Conservation (phyloP, 2,329 filamentous ascomycete genomes). For the Arthrobotrys entomopaga region DNA sequence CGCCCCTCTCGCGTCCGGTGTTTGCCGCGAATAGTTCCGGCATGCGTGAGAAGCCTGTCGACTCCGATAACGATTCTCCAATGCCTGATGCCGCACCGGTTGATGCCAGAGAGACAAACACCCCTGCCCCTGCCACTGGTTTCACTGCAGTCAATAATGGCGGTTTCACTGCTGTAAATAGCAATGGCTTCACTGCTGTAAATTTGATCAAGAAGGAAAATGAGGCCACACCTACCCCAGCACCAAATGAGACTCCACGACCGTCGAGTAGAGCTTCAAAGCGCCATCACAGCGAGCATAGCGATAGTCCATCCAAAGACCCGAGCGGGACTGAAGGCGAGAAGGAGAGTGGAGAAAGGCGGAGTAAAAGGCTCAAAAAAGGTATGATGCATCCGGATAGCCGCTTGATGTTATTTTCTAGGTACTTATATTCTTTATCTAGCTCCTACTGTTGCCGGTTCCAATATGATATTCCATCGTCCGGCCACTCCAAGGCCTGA, state of each 20-base stretch:
- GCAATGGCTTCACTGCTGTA: conserved; percentile 60
- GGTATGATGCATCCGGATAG: conserved; percentile 64
- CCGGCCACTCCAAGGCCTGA: conserved; percentile 74
- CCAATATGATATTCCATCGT: conserved; percentile 94
- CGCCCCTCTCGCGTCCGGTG: conserved; percentile 72
- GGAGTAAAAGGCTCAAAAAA: conserved; percentile 94
- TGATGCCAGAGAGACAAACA: conserved; percentile 61
- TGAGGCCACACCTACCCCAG: conserved; percentile 44
- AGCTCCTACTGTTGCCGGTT: conserved; percentile 87
- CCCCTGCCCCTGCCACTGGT: conserved; percentile 65
- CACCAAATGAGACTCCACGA: conserved; percentile 48
- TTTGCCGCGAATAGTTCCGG: conserved; percentile 68
- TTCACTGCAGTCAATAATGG: conserved; percentile 69
- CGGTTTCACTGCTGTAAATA: conserved; percentile 59
- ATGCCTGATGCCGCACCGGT: conserved; percentile 62
- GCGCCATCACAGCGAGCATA: conserved; percentile 64
- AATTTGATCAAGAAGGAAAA: conserved; percentile 56
- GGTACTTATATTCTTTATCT: conserved; percentile 60
- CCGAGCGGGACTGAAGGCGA: conserved; percentile 67
- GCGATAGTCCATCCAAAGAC: conserved; percentile 55
- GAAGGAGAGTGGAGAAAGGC: conserved; percentile 74
- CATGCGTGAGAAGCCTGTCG: conserved; percentile 63
- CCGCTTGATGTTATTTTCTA: too few relatives aligned
- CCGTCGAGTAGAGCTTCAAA: conserved; percentile 61
- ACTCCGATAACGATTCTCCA: conserved; percentile 62